These are phyloP conservation scores for Stylosanthes scabra DNA, from an alignment of 331 rosid genomes.

Conservation along the genomic window DNA sequence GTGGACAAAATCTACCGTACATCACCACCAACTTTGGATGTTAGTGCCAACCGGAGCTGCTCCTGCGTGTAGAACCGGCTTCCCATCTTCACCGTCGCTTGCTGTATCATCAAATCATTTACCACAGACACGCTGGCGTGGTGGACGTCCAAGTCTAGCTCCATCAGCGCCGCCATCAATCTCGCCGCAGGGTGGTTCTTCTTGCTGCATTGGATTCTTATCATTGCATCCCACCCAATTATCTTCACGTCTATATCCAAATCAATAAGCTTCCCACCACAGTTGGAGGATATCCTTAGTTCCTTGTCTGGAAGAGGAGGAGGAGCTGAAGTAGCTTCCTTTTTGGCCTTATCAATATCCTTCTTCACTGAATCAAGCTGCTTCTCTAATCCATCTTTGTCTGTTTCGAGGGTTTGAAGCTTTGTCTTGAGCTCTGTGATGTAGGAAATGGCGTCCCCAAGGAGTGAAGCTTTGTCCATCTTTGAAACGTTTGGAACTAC, in stretches of 20 bases:
- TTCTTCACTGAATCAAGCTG: slow-evolving; percentile 56
- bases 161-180: slow-evolving; percentile 91
- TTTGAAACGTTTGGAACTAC: slow-evolving; percentile 95
- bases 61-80: slow-evolving; percentile 87
- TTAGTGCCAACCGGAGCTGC: slow-evolving; percentile 74
- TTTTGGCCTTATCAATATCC: slow-evolving; percentile 50
- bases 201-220: slow-evolving; percentile 79
- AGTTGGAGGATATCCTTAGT: slow-evolving; percentile 25
- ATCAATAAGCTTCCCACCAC: slow-evolving; percentile 50
- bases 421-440: slow-evolving; percentile 79
- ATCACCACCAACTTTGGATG: slow-evolving; percentile 71
- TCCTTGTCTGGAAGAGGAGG: slow-evolving; percentile 39
- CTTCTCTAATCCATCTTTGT: slow-evolving; percentile 63
- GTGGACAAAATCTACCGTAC: slow-evolving; percentile 36
- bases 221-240: slow-evolving; percentile 96
- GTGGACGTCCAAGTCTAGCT: slow-evolving; percentile 83
- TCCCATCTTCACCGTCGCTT: slow-evolving; percentile 93
- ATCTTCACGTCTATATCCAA: slow-evolving; percentile 89
- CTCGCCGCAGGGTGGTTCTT: slow-evolving; percentile 94
- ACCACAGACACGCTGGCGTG: slow-evolving; percentile 93
- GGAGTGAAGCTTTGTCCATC: slow-evolving; percentile 96
- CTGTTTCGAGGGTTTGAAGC: slow-evolving; percentile 60
- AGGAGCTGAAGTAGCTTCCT: slow-evolving; percentile 22
- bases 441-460: slow-evolving; percentile 88
- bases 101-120: slow-evolving; percentile 92